Conservation (phyloP, 441 rosid species). For the Jatropha multifida region DNA sequence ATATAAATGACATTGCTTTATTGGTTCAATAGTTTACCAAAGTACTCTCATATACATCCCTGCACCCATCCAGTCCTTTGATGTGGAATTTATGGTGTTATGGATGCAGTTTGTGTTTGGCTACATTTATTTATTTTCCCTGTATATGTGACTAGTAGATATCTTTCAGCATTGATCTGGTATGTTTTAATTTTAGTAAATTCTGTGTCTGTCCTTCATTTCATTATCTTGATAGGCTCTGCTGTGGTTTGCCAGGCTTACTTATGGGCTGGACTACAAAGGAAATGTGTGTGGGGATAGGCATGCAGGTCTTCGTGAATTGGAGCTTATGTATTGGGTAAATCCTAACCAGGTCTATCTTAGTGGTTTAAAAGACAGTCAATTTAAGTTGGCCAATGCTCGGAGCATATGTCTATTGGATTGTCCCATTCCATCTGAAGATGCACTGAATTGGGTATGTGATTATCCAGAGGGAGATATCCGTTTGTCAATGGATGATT, state of each 20-base stretch:
- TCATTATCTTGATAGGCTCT: slow-evolving; percentile 16
- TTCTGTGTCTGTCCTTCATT: neutral
- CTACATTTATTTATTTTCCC: neutral
- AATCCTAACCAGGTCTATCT: slow-evolving; percentile 97
- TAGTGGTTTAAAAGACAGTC: slow-evolving; percentile 82
- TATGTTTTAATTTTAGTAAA: neutral
- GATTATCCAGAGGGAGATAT: slow-evolving; percentile 98
- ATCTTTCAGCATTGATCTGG: slow-evolving; percentile 2
- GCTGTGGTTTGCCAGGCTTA: slow-evolving; percentile 60
- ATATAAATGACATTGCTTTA: neutral
- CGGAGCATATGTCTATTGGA: slow-evolving; percentile 87
- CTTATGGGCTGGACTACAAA: slow-evolving; percentile 90
- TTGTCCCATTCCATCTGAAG: slow-evolving; percentile 81
- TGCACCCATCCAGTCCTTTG: neutral
- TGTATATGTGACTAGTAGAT: neutral
- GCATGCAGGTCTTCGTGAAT: slow-evolving; percentile 66
- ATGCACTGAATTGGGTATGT: slow-evolving; percentile 89
- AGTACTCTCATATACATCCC: neutral
- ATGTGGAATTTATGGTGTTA: neutral
- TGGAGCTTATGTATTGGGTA: slow-evolving; percentile 87
- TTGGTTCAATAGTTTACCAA: neutral
- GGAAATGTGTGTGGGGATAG: slow-evolving; percentile 94
- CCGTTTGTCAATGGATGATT: slow-evolving; percentile 69
- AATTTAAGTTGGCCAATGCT: slow-evolving; percentile 68
- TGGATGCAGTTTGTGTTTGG: neutral